phyloP scores from a whole-genome alignment of 495 filamentous ascomycete genomes.

The Neurospora pannonica region DNA sequence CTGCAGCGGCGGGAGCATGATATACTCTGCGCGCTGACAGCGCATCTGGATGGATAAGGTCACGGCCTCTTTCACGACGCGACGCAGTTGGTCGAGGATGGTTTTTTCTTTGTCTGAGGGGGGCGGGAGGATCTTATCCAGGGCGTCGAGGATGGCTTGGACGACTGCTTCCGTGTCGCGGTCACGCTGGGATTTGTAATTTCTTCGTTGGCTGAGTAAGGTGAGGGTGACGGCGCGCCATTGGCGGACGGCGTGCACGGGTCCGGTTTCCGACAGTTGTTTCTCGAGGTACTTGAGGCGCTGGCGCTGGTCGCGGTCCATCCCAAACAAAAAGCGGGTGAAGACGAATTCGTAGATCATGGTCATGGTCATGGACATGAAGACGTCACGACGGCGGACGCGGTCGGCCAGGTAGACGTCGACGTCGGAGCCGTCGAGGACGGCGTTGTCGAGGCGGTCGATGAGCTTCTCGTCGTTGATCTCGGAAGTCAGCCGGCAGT shows the following conservation, averaged over 20 bases:
- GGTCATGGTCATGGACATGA: constrained; percentile 95
- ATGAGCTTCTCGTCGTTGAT: constrained; percentile 81
- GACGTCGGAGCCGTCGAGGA: constrained; percentile 87
- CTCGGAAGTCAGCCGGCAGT: constrained; percentile 70
- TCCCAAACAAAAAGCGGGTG: constrained; percentile 92
- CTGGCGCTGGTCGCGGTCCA: constrained; percentile 94
- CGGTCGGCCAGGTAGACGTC: constrained; percentile 79
- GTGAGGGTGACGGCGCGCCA: constrained; percentile 94
- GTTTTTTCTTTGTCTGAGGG: constrained; percentile 64
- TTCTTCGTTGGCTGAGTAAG: constrained; percentile 64
- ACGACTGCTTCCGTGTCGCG: constrained; percentile 85
- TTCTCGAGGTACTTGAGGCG: constrained; percentile 93
- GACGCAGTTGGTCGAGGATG: constrained; percentile 69
- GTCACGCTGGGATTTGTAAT: constrained; percentile 65
- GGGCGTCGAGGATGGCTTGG: constrained; percentile 68
- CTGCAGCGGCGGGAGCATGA: constrained; percentile 92
- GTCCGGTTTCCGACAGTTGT: constrained; percentile 76
- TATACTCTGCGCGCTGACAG: constrained; percentile 87
- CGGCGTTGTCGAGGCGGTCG: constrained; percentile 83
- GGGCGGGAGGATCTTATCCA: constrained; percentile 72
- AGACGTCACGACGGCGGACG: constrained; percentile 76
- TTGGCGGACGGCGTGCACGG: constrained; percentile 72
- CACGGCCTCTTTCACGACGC: constrained; percentile 74
- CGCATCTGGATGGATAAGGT: constrained; percentile 92
- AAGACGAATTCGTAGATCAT: constrained; percentile 99